phyloP scores from a whole-genome alignment of 208 protist species.

The Leptomonas pyrrhocoris region DNA sequence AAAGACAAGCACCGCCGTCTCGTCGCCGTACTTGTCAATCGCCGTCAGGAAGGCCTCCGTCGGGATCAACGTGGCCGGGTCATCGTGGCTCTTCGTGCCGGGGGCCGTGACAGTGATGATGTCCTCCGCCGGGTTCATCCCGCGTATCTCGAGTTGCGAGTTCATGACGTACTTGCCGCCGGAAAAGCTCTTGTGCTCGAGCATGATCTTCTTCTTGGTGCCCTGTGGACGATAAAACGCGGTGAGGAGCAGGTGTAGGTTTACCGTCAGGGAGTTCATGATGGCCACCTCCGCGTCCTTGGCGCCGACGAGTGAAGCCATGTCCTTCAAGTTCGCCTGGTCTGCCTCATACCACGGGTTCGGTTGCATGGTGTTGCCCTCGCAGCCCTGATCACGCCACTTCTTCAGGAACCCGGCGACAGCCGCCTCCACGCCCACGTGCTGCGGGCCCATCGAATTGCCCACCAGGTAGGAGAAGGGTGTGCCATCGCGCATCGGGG shows the following conservation, averaged over 20 bases:
- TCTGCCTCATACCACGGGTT: conserved; percentile 91
- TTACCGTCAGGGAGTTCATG: conserved; percentile 95
- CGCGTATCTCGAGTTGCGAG: conserved; percentile 88
- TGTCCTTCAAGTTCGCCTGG: conserved; percentile 60
- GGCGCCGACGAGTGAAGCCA: conserved; percentile 85
- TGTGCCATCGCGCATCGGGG: conserved; percentile 43
- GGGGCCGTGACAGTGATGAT: conserved; percentile 57
- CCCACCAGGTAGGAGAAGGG: conserved; percentile 13
- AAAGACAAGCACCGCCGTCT: conserved; percentile 89
- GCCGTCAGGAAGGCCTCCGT: conserved; percentile 82
- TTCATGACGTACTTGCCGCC: conserved; percentile 81
- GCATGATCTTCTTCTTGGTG: conserved; percentile 91
- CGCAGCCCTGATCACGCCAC: conserved; percentile 88
- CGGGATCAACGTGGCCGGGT: conserved; percentile 41
- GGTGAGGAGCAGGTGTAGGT: conserved; percentile 91
- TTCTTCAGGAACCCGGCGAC: conserved; percentile 81
- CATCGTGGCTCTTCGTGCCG: conserved; percentile 52
- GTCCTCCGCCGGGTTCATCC: conserved; percentile 63
- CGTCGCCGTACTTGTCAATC: conserved; percentile 85
- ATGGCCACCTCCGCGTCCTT: conserved; percentile 84
- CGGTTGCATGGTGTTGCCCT: conserved; percentile 78
- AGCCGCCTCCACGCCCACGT: conserved; percentile 60
- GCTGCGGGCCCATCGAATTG: conserved; percentile 87
- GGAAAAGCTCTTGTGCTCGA: conserved; percentile 80
- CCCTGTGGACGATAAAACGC: conserved; percentile 93